These are phyloP conservation scores for Diaporthe sp. DNA, from an alignment of 2,329 filamentous ascomycete genomes.

Conservation along the genomic window DNA sequence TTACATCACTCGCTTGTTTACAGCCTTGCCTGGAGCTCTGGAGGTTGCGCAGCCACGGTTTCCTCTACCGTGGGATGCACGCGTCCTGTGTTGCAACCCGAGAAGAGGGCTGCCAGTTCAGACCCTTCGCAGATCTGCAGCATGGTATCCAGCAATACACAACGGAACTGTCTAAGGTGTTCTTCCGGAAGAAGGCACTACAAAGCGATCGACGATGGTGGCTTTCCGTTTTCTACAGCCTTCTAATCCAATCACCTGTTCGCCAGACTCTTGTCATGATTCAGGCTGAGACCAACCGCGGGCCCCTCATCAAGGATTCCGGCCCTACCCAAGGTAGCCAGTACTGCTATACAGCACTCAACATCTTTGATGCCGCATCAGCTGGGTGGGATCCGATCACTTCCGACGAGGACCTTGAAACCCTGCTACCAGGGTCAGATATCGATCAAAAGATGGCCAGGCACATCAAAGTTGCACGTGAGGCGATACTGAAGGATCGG, in stretches of 20 bases:
- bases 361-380: background rate
- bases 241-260: background rate
- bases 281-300: background rate
- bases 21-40: background rate
- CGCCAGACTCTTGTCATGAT: background rate
- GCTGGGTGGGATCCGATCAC: conserved; percentile 16
- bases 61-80: conserved; percentile 1
- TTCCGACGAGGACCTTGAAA: background rate
- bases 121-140: background rate
- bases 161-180: background rate
- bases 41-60: background rate
- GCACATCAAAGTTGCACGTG: background rate
- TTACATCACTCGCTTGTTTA: background rate
- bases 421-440: background rate
- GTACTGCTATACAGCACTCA: conserved; percentile 1
- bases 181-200: background rate
- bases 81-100: background rate
- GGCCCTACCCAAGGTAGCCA: no score
- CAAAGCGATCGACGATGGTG: conserved; percentile 14
- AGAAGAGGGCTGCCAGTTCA: background rate
- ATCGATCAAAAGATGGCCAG: background rate
- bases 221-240: conserved; percentile 17
- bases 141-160: background rate
- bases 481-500: background rate
- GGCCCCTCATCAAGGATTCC: background rate